A percentile compares a stretch with the other conserved stretches of the same genome.
Conservation (phyloP, 2,329 filamentous ascomycete genomes). For the Colletotrichum sublineola region DNA sequence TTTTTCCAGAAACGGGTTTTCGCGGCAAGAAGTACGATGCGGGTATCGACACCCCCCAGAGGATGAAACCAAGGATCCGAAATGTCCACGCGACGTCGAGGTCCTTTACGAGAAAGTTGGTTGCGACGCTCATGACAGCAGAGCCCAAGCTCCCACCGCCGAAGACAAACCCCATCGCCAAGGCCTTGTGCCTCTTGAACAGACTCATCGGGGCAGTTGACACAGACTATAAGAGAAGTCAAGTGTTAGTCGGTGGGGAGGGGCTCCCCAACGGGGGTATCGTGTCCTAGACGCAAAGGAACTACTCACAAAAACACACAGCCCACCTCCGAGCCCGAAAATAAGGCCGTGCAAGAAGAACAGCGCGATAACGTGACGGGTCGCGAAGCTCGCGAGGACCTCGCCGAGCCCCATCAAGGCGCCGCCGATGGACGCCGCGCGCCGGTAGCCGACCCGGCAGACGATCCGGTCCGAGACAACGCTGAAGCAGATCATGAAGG, state of each 20-base stretch:
- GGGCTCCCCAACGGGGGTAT: no score
- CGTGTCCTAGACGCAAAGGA: no score
- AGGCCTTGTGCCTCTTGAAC: constrained; percentile 47
- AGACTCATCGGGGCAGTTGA: constrained; percentile 47
- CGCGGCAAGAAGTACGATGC: constrained; percentile 45
- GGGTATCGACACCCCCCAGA: constrained; percentile 49
- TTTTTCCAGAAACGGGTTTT: not conserved
- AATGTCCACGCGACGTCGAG: constrained; percentile 48
- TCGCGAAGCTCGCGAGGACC: constrained; percentile 47
- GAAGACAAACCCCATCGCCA: constrained; percentile 49
- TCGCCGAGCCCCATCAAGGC: constrained; percentile 47
- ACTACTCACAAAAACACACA: constrained; percentile 46
- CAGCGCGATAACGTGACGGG: constrained; percentile 44
- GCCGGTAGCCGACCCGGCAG: constrained; percentile 44
- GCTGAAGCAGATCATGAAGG: constrained; percentile 48
- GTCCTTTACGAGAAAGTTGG: constrained; percentile 44
- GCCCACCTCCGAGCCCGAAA: constrained; percentile 47
- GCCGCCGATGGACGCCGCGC: constrained; percentile 45
- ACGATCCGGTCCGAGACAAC: constrained; percentile 46
- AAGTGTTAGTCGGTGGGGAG: not conserved
- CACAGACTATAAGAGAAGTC: constrained; percentile 42
- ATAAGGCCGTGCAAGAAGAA: constrained; percentile 48
- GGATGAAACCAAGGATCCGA: constrained; percentile 46
- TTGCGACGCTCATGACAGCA: constrained; percentile 47
- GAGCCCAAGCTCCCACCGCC: constrained; percentile 47